Base-by-base conservation (phyloP, 179 eudicot species). In the Silene vulgaris region DNA sequence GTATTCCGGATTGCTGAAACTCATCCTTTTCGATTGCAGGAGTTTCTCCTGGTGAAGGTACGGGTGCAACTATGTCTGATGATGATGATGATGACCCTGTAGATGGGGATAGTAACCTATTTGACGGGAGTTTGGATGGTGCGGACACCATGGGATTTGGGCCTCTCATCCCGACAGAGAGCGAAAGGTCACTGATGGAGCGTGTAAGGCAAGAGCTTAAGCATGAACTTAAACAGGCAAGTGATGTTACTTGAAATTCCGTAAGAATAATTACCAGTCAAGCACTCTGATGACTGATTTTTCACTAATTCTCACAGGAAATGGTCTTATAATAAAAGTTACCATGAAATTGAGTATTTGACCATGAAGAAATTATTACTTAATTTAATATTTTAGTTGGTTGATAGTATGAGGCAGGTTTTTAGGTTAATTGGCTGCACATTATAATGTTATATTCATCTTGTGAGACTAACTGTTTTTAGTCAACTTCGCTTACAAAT, bases 21-120 rank as follows among this genome's bases (percentile, higher is more conserved):
- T 52, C 69, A 45, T 70, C 61, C 14, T 54, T 75, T 52, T 35
- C 75, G 23, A 35, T 61, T 56, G 74, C 82, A 89, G 96, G 96
- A 75, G 93, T 88, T 26, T 84, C 90, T 54, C 90, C 91, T 26
- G 93, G 89, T 23, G 93, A 89, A 80, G 91, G 91, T 45, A 86
- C 89, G 13, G 93, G 96, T 63, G 92, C 91, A 70, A 90, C 96
- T 17, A 90, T 90, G 96, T 89, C 96, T 17, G 96, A 90, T 76
- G 96, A 90, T 28, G 94, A 89, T 0, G 89, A 89, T 37, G 89
- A 89, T 62, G 94, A 89, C 67, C 90, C 82, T 2, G 86, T 79
- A 64, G 90, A 89, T 48, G 84, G 88, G 69, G 91, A 89, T 17
- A 77, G 82, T 71, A 82, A 85, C 82, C 28, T 87, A 80, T 84